A percentile compares a stretch with the other conserved stretches of the same genome.
Conservation (phyloP, 345 rosid species). For the Abelmoschus esculentus region DNA sequence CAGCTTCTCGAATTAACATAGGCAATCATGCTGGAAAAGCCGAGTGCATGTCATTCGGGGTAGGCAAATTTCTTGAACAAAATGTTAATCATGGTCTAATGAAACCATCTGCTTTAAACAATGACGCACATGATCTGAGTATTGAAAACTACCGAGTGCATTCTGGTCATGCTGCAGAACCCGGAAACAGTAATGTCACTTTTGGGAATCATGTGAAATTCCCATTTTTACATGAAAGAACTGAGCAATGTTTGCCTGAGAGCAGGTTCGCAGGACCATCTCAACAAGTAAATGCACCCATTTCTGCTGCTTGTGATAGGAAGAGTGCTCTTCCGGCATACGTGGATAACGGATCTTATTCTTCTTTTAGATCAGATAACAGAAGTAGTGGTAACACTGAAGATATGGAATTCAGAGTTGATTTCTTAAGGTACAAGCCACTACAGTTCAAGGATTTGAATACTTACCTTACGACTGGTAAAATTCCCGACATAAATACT, state of each 20-base stretch:
- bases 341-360: too few relatives aligned
- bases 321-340: too few relatives aligned
- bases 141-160: neutral
- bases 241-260: too few relatives aligned
- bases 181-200: neutral
- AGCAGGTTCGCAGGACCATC: too few relatives aligned
- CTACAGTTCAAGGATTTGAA: neutral
- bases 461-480: neutral
- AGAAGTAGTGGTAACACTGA: too few relatives aligned
- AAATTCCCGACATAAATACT: neutral
- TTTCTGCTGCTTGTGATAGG: too few relatives aligned
- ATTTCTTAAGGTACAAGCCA: too few relatives aligned
- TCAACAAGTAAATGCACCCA: too few relatives aligned
- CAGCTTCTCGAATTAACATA: conserved; percentile 7
- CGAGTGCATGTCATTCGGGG: too few relatives aligned
- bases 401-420: neutral
- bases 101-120: neutral
- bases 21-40: neutral
- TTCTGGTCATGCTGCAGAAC: neutral
- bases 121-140: neutral
- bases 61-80: too few relatives aligned
- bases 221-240: too few relatives aligned
- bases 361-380: too few relatives aligned
- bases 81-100: neutral
- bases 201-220: neutral